Conservation (phyloP, 805 yeast species). For the Jamesozyma piceae region DNA sequence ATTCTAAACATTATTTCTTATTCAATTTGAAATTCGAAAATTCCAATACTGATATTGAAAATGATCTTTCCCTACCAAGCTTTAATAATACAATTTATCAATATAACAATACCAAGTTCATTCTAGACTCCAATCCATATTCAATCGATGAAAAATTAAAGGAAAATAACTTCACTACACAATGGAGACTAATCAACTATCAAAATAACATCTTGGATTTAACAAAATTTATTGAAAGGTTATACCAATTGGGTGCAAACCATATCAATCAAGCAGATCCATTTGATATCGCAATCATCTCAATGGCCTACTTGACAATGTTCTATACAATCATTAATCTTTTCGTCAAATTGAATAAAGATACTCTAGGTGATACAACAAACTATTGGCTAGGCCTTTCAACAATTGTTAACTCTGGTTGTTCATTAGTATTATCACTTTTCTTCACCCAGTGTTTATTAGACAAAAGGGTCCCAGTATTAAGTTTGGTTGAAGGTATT, state of each 20-base stretch:
- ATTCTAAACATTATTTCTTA: constrained; percentile 25
- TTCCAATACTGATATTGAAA: constrained; percentile 12
- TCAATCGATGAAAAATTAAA: constrained; percentile 12
- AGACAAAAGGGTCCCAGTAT: constrained; percentile 54
- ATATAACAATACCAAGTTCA: constrained; percentile 15
- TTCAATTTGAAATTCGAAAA: constrained; percentile 23
- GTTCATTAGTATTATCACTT: constrained; percentile 76
- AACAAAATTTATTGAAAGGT: constrained; percentile 1
- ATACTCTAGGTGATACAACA: constrained; percentile 37
- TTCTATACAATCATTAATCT: constrained; percentile 68
- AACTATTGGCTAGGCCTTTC: constrained; percentile 80
- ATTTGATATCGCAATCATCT: constrained; percentile 71
- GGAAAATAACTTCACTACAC: constrained; percentile 35
- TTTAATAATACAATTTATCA: constrained; percentile 28
- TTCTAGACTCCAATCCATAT: constrained; percentile 18
- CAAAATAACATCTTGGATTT: constrained; percentile 3
- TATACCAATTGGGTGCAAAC: constrained; percentile 25
- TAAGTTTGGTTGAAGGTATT: constrained; percentile 77
- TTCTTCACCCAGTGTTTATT: constrained; percentile 49
- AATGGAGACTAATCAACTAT: constrained; percentile 42
- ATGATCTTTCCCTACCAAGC: constrained; percentile 9
- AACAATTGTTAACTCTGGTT: constrained; percentile 65
- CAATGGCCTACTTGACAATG: constrained; percentile 81
- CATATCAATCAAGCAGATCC: constrained; percentile 66
- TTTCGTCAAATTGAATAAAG: constrained; percentile 67